These are phyloP conservation scores for Echinochloa phyllopogon DNA, from an alignment of 176 grass and related monocot species.

Conservation along the genomic window DNA sequence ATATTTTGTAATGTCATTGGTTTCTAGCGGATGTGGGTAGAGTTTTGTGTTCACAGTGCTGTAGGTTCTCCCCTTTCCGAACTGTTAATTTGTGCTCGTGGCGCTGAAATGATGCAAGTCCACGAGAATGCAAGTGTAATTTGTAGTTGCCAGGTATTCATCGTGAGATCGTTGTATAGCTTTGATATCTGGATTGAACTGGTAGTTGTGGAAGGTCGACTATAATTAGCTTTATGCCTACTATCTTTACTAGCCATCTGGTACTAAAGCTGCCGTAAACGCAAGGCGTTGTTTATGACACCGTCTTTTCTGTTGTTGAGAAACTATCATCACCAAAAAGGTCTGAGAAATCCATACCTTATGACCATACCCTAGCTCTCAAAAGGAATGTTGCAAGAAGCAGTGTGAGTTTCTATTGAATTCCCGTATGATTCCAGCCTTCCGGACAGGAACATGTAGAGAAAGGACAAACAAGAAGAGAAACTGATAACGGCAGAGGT, in stretches of 20 bases:
- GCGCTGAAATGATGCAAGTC: constrained; percentile 8
- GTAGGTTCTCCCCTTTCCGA: constrained; percentile 28
- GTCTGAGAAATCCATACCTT: background rate
- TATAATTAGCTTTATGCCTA: constrained; percentile 18
- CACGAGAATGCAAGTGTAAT: constrained; percentile 35
- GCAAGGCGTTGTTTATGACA: background rate
- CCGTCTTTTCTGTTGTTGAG: background rate
- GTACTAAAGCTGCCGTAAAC: background rate
- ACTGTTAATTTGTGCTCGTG: background rate
- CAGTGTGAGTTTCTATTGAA: background rate
- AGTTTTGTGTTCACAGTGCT: constrained; percentile 25
- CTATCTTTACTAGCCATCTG: background rate
- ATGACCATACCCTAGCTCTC: background rate
- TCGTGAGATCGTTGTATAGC: constrained; percentile 48
- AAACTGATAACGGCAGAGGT: background rate
- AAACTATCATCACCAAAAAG: too few species aligned
- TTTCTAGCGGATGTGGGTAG: constrained; percentile 44
- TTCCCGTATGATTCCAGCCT: background rate
- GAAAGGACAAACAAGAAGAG: background rate
- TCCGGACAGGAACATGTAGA: background rate
- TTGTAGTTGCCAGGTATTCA: constrained; percentile 25
- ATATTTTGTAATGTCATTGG: constrained; percentile 29
- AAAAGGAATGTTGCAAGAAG: background rate
- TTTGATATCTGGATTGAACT: constrained; percentile 34
- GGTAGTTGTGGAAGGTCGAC: constrained; percentile 12